Evolutionary conservation across 1,139 yeast genomes (phyloP), one percentile per base, ranked within the genome.

Genomic region (Yamadazyma taylorii): DNA sequence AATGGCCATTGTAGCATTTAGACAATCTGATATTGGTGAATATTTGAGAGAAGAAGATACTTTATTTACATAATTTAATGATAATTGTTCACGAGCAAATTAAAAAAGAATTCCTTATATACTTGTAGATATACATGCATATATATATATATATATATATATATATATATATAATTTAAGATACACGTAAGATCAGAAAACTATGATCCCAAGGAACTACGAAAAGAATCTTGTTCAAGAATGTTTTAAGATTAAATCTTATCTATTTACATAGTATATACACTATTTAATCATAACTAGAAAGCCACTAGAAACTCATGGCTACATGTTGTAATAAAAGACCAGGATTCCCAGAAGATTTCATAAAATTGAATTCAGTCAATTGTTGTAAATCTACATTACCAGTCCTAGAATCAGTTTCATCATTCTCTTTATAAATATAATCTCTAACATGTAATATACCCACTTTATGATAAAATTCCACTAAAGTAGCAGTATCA

Each of bases 11-110:
- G 96, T 90, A 12, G 95, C 95, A 9, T 92, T 87, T 62, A 82
- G 98, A 75, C 99, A 92, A 62, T 86, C 95, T 50, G 99, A 92
- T 70, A 89, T 92, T 52, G 99, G 99, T 48, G 99, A 92, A 66
- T 92, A 89, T 58, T 75, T 92, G 58, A 88, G 99, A 75, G 98
- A 94, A 55, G 98, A 92, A 71, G 98, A 92, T 61, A 86, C 97
- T 26, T 70, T 92, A 53, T 92, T 92, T 61, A 86, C 97, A 24
- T 89, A 68, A 43, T 39, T 32, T 27, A 35, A 38, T 33, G 33
- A 34, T 37, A 37, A 26, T 12, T 25, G 16, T 42, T 35, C 17
- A 23, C 13, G 28, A 25, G n/a, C n/a, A 25, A n/a, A n/a, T 5
- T 6, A 13, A 10, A 11, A n/a, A 7, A 21, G 23, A 10, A 10